Conservation (phyloP, 345 rosid genomes). For the Balakata baccata region DNA sequence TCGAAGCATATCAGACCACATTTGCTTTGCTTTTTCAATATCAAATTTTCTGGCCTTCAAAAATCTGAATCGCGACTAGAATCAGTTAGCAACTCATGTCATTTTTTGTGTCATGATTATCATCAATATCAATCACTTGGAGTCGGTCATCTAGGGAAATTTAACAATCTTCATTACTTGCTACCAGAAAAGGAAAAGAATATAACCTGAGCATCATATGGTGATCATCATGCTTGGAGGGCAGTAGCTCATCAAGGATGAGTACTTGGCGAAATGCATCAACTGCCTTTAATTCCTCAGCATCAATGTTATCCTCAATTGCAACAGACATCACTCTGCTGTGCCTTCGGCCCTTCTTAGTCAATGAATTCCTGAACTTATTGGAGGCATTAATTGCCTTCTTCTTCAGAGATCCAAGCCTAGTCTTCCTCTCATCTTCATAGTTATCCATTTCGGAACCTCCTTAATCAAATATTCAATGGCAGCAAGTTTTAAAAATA, state of each 20-base stretch:
- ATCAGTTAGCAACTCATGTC: neutral
- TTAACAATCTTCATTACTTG: no score
- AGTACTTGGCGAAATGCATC: conserved; percentile 88
- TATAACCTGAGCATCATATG: conserved; percentile 76
- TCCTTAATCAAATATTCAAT: conserved; percentile 10
- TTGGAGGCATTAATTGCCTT: conserved; percentile 72
- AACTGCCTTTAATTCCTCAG: conserved; percentile 74
- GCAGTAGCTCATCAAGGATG: conserved; percentile 70
- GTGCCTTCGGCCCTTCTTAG: conserved; percentile 55
- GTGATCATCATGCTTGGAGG: conserved; percentile 72
- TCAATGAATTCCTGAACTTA: conserved; percentile 70
- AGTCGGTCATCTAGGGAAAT: no score
- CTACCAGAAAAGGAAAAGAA: neutral
- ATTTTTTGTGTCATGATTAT: neutral
- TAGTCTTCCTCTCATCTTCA: conserved; percentile 69
- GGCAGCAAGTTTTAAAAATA: neutral
- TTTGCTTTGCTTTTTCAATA: conserved; percentile 74
- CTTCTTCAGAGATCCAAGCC: conserved; percentile 65
- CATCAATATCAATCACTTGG: no score
- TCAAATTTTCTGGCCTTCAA: conserved; percentile 87
- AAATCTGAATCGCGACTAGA: conserved; percentile 41
- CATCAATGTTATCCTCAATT: conserved; percentile 58
- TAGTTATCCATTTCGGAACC: conserved; percentile 43
- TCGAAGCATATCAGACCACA: conserved; percentile 84
- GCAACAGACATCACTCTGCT: conserved; percentile 63